Percentiles rank a stretch among this genome's conserved stretches.
Conservation (phyloP, 2,329 filamentous ascomycete species). For the Colletotrichum horii region DNA sequence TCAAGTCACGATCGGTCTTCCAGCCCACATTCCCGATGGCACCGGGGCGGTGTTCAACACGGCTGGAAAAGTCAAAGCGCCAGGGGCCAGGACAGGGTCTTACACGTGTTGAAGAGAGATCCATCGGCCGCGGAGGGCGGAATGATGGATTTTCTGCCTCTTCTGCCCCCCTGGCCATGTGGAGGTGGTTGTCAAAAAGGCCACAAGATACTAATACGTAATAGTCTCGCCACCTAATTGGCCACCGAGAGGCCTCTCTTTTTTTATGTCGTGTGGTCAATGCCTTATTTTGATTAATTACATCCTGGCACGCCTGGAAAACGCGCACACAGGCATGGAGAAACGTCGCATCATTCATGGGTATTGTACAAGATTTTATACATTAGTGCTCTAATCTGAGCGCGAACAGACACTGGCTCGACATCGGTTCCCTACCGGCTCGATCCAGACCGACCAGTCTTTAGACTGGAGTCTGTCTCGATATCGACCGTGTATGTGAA, state of each 20-base stretch:
- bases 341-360: background rate
- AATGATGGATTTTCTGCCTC: background rate
- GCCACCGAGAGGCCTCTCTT: background rate
- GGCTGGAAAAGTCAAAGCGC: background rate
- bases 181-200: background rate
- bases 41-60: background rate
- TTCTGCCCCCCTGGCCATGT: background rate
- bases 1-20: background rate
- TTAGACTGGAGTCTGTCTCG: background rate
- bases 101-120: background rate
- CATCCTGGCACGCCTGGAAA: background rate
- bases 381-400: background rate
- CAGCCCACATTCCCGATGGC: background rate
- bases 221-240: background rate
- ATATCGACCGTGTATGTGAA: conserved; percentile 19
- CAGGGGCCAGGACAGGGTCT: background rate
- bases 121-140: background rate
- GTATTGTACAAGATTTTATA: conserved; percentile 14
- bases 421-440: background rate
- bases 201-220: background rate
- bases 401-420: background rate
- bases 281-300: conserved; percentile 3
- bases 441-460: background rate
- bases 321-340: background rate
- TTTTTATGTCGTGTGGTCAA: background rate